A percentile compares a stretch with the other conserved stretches of the same genome.
Evolutionary conservation across 2,329 filamentous ascomycete genomes (phyloP).

Genomic region (Aspergillus flavus): DNA sequence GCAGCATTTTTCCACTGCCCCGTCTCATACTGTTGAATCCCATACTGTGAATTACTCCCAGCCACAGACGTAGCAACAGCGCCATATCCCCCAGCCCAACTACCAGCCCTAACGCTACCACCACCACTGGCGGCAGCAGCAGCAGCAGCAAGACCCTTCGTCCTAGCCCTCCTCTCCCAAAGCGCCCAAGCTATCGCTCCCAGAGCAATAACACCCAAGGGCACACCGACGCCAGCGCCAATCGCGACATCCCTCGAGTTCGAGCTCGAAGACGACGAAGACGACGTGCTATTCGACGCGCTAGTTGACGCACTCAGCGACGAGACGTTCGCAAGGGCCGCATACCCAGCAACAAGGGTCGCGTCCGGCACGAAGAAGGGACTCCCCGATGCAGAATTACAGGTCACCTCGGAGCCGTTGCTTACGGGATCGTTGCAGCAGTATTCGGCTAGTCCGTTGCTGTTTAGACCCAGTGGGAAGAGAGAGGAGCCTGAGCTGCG

Average conservation of each 20-base stretch:
- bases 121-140: neutral
- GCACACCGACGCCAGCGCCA: neutral
- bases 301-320: neutral
- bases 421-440: neutral
- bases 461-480: neutral
- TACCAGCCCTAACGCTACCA: neutral
- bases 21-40: neutral
- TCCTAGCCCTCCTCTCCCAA: neutral
- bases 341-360: neutral
- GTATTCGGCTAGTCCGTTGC: neutral
- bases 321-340: neutral
- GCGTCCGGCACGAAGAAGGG: neutral
- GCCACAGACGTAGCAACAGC: neutral
- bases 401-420: neutral
- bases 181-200: neutral
- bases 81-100: neutral
- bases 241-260: neutral
- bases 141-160: neutral
- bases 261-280: neutral
- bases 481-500: neutral
- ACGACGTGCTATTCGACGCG: neutral
- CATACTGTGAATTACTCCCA: neutral
- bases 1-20: neutral
- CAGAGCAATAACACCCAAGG: neutral
- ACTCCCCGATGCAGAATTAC: neutral